phyloP scores from a whole-genome alignment of 352 stramenopile species.

The Phytophthora chlamydospora region DNA sequence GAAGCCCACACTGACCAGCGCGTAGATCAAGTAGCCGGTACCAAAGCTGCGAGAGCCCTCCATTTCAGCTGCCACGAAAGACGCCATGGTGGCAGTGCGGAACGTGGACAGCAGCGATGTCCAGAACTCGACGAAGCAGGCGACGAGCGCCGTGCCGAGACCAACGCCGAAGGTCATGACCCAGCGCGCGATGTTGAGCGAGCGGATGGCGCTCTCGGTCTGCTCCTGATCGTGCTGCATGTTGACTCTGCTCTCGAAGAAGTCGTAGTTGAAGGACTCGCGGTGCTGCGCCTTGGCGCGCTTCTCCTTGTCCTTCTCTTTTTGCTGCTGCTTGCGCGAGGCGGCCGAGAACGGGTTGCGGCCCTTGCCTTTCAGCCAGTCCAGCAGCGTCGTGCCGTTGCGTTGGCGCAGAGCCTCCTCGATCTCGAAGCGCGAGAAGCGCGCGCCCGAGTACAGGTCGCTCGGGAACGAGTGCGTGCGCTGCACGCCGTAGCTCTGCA shows the following conservation, averaged over 20 bases:
- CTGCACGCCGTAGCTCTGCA: slow-evolving; percentile 51
- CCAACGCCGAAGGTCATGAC: slow-evolving; percentile 96
- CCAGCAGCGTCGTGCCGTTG: slow-evolving; percentile 68
- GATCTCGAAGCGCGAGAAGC: slow-evolving; percentile 81
- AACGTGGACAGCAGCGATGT: slow-evolving; percentile 85
- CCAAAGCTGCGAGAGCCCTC: slow-evolving; percentile 57
- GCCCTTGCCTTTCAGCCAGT: slow-evolving; percentile 65
- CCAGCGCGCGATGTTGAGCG: slow-evolving; percentile 92
- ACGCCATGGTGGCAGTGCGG: slow-evolving; percentile 92
- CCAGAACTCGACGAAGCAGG: slow-evolving; percentile 93
- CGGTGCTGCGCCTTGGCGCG: slow-evolving; percentile 84
- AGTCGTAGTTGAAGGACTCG: slow-evolving; percentile 89
- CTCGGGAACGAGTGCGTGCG: slow-evolving; percentile 84
- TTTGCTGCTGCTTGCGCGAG: slow-evolving; percentile 37
- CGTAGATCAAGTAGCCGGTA: slow-evolving; percentile 90
- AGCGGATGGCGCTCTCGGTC: slow-evolving; percentile 73
- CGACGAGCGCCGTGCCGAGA: slow-evolving; percentile 92
- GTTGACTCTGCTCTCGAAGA: slow-evolving; percentile 88
- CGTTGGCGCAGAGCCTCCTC: slow-evolving; percentile 71
- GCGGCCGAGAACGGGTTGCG: slow-evolving; percentile 38
- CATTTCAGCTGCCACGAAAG: slow-evolving; percentile 68
- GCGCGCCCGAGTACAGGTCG: slow-evolving; percentile 73
- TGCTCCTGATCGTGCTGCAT: slow-evolving; percentile 88
- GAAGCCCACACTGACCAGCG: slow-evolving; percentile 92
- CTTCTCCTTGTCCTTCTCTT: slow-evolving; percentile 73